phyloP scores from a whole-genome alignment of 2,329 filamentous ascomycete species.

The Sclerotinia nivalis region DNA sequence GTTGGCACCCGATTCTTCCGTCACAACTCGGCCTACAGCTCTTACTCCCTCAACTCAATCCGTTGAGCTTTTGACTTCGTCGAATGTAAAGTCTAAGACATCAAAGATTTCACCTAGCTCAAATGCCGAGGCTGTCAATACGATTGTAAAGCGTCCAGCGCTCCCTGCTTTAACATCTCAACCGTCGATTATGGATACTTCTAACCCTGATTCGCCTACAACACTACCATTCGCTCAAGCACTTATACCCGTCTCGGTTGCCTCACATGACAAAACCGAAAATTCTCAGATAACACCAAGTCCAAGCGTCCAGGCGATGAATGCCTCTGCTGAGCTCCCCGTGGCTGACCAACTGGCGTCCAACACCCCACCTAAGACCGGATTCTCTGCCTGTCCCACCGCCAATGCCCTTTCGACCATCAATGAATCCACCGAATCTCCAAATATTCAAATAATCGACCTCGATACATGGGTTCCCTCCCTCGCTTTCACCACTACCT shows the following conservation, averaged over 20 bases:
- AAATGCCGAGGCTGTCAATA: not conserved
- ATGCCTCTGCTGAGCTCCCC: no score
- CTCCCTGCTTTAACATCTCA: not conserved
- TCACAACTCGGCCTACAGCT: not conserved
- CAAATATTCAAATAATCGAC: not conserved
- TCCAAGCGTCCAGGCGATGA: not conserved
- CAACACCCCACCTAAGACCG: not conserved
- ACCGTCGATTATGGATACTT: not conserved
- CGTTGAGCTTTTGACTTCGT: not conserved
- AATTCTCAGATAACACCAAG: no score
- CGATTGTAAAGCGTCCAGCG: not conserved
- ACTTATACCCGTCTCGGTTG: not conserved
- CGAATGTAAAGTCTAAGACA: not conserved
- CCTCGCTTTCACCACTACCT: not conserved
- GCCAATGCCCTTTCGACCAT: no score
- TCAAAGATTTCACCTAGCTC: not conserved
- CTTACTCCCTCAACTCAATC: not conserved
- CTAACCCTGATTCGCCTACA: not conserved
- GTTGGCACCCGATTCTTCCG: no score
- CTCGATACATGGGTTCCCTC: not conserved
- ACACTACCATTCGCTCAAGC: not conserved
- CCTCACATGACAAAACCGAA: not conserved
- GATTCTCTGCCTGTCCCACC: not conserved
- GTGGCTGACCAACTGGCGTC: fast-evolving
- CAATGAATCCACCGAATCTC: no score